Evolutionary conservation across 2,329 filamentous ascomycete species (phyloP).

Genomic region (Pseudopyricularia javanii): DNA sequence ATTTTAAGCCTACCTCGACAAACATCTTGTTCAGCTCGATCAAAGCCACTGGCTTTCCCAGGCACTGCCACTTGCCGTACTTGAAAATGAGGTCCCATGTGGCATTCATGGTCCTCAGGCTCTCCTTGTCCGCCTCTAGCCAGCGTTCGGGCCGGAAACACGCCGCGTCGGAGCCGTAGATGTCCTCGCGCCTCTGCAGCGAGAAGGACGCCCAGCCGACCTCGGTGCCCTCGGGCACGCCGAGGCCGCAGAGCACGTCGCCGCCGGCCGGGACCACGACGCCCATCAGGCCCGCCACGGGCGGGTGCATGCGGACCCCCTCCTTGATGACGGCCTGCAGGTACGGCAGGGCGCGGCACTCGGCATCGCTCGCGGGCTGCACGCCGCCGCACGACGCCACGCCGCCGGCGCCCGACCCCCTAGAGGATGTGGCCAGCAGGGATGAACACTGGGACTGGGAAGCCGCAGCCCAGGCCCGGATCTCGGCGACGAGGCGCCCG

Average conservation of each 20-base stretch:
- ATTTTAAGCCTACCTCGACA: conserved; percentile 11
- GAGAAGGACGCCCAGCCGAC: conserved; percentile 29
- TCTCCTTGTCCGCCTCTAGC: conserved; percentile 19
- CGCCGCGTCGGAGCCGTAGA: conserved; percentile 23
- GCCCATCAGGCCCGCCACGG: conserved; percentile 19
- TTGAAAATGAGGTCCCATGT: conserved; percentile 24
- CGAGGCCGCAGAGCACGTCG: conserved; percentile 22
- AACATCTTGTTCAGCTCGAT: conserved; percentile 26
- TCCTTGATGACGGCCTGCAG: conserved; percentile 38
- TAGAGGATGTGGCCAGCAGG: conserved; percentile 5
- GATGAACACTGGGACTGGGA: too few species aligned
- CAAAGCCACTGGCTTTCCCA: conserved; percentile 28
- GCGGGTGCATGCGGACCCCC: conserved; percentile 31
- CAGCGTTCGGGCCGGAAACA: conserved; percentile 33
- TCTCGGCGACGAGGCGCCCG: conserved; percentile 15
- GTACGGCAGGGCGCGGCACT: conserved; percentile 28
- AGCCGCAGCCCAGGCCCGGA: conserved; percentile 22
- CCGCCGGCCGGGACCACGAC: conserved; percentile 23
- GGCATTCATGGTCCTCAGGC: conserved; percentile 11
- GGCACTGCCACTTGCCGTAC: conserved; percentile 23
- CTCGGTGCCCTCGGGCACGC: conserved; percentile 31
- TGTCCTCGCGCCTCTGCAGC: conserved; percentile 21
- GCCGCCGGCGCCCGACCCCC: conserved; percentile 5
- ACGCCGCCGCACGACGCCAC: too few species aligned
- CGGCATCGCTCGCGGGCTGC: conserved; percentile 20